Base-by-base conservation (phyloP, 106 monocot genomes). In the Allium sativum region DNA sequence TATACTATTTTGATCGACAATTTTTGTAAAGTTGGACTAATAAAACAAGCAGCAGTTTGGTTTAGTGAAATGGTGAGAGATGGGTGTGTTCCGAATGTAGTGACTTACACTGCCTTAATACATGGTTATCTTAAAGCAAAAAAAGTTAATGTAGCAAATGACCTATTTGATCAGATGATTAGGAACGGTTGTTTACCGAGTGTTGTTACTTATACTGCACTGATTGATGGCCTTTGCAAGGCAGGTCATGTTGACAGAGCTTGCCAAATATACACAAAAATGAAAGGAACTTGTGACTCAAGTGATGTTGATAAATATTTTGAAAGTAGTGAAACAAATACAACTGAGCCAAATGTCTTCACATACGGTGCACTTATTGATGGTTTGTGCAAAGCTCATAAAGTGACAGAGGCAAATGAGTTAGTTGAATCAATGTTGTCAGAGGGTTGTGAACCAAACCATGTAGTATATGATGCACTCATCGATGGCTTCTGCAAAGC, bases 151-250 rank as follows among this genome's bases (percentile, higher is more conserved):
- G 61, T 88, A 62, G 91, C 91, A 65, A 80, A 85, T 81, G 66
- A 82, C 31, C 65, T 92, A 19, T 98, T 98, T 65, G 53, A 78
- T n/a, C 59, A 56, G 55, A 98, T 98, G 96, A 41, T 82, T 65
- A 64, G 18, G 43, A 71, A 64, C 16, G 91, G 84, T 45, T 92
- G 82, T 59, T 64, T 52, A 53, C 96, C 96, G 43, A 92, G 85
- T 79, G 59, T 84, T 18, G 76, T 98, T 44, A 98, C 96, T 3
- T 92, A 92, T 45, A 74, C 77, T 72, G 82, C 96, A 54, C 66
- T 98, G 60, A 82, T 98, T 68, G 96, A 98, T 81, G 91, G 96
- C 12, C 74, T 98, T 31, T 98, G 91, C 62, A 98, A 98, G 50
- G 75, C 80, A 68, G 88, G 96, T 18, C 62, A 91, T 45, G 44